phyloP scores from a whole-genome alignment of 164 flowering plant species.

The Kalanchoe fedtschenkoi region DNA sequence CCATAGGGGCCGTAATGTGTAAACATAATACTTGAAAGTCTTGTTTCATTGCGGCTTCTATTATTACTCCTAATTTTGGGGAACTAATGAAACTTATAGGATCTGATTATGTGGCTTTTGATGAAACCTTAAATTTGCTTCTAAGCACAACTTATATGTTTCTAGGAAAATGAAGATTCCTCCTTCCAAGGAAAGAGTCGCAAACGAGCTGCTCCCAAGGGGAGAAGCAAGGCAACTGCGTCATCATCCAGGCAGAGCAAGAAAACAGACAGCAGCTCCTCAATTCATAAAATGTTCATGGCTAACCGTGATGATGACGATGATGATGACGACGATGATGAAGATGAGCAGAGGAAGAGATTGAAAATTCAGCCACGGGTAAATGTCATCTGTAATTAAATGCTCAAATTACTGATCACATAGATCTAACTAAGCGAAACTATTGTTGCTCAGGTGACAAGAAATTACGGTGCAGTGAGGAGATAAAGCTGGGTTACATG shows the following conservation, averaged over 20 bases:
- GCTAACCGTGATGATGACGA: constrained; percentile 69
- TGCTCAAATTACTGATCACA: neutral
- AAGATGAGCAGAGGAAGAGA: constrained; percentile 27
- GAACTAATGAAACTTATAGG: too few species aligned
- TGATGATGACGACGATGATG: constrained; percentile 58
- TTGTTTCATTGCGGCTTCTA: too few species aligned
- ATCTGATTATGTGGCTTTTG: neutral
- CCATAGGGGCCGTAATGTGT: too few species aligned
- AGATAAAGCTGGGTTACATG: constrained; percentile 20
- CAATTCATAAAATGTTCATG: constrained; percentile 40
- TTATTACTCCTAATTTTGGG: too few species aligned
- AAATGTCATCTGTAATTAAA: neutral
- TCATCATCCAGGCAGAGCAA: constrained; percentile 66
- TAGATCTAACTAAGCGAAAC: constrained; percentile 2
- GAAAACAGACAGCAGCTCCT: constrained; percentile 52
- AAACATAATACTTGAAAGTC: too few species aligned
- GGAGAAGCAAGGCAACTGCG: constrained; percentile 60
- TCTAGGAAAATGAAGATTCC: constrained; percentile 51
- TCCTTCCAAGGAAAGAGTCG: constrained; percentile 36
- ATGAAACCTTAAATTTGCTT: neutral
- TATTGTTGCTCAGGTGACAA: constrained; percentile 41
- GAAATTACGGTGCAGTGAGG: constrained; percentile 78
- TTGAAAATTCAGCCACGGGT: constrained; percentile 75
- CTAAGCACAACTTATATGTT: neutral
- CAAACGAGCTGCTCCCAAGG: constrained; percentile 81